Percentiles rank a stretch among this genome's conserved stretches.
Conservation (phyloP, 2,329 filamentous ascomycete species). For the Fusarium sacchari region DNA sequence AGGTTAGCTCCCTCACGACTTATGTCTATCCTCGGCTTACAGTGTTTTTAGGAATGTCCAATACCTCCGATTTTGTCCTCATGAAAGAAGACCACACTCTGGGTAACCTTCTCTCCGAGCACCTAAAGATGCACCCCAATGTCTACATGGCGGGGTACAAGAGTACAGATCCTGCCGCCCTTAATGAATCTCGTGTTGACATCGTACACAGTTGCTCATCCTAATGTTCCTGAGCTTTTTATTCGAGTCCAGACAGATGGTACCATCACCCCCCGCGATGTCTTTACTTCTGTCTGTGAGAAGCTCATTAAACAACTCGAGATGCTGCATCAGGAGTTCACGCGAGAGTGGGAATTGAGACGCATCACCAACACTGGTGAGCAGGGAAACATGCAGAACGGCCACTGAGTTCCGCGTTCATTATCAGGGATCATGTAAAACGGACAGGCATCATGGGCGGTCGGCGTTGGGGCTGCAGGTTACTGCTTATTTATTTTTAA, state of each 20-base stretch:
- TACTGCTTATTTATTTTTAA: constrained; percentile 35
- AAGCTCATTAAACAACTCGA: constrained; percentile 84
- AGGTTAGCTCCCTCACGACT: constrained; percentile 66
- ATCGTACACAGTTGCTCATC: constrained; percentile 59
- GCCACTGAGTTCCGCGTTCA: constrained; percentile 40
- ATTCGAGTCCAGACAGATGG: constrained; percentile 94
- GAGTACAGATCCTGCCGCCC: constrained; percentile 58
- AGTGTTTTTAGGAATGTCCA: constrained; percentile 75
- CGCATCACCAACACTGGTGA: constrained; percentile 81
- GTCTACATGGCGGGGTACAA: constrained; percentile 95
- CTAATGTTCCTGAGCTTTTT: constrained; percentile 69
- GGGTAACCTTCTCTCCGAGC: constrained; percentile 86
- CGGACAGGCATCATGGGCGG: constrained; percentile 34
- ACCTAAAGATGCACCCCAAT: constrained; percentile 84
- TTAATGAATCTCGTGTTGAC: constrained; percentile 4
- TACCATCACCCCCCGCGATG: constrained; percentile 86
- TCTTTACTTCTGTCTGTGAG: constrained; percentile 81
- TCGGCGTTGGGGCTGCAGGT: constrained; percentile 42
- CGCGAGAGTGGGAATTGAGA: constrained; percentile 88
- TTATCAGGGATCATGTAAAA: constrained; percentile 20
- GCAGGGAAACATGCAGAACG: constrained; percentile 58
- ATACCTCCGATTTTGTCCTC: constrained; percentile 94
- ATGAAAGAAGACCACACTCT: constrained; percentile 98
- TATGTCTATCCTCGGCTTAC: not conserved
- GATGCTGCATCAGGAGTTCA: constrained; percentile 86